Evolutionary conservation across 176 grass and related monocot species (phyloP).

Genomic region (Chrysopogon serrulatus): DNA sequence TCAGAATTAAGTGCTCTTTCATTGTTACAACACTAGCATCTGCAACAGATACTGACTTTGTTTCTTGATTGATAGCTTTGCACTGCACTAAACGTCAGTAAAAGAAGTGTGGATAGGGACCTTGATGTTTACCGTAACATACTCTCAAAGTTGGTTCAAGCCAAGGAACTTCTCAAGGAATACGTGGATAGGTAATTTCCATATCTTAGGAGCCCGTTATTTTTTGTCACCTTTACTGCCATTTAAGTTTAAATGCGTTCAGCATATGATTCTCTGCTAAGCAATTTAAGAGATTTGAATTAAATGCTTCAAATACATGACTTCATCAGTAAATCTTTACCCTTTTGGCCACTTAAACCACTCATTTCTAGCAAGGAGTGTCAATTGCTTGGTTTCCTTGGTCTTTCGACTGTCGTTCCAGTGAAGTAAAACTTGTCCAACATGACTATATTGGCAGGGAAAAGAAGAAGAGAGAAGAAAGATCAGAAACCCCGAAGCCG

Average conservation of each 20-base stretch:
- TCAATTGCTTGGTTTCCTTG: too few species aligned
- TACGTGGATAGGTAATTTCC: slow-evolving; percentile 76
- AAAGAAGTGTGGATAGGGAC: slow-evolving; percentile 96
- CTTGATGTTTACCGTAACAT: slow-evolving; percentile 96
- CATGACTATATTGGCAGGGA: slow-evolving; percentile 52
- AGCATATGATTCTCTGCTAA: neutral
- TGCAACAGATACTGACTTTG: slow-evolving; percentile 9
- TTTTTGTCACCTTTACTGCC: neutral
- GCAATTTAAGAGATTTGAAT: neutral
- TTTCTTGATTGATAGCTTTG: slow-evolving; percentile 70
- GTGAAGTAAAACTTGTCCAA: neutral
- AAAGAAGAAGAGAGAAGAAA: slow-evolving; percentile 99
- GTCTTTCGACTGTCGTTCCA: neutral
- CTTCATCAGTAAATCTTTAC: neutral
- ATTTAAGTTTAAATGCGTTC: neutral
- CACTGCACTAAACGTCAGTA: slow-evolving; percentile 73
- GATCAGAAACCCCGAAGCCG: slow-evolving; percentile 54
- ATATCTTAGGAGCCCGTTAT: neutral
- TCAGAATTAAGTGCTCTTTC: slow-evolving; percentile 8
- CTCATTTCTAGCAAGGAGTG: neutral
- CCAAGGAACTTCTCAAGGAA: slow-evolving; percentile 99
- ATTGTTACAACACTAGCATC: slow-evolving; percentile 1
- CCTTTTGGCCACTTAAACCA: neutral
- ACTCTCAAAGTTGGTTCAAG: slow-evolving; percentile 94
- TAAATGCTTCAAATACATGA: neutral